A percentile compares a stretch with the other conserved stretches of the same genome.
These are phyloP conservation scores for Arabis hirsuta DNA, from an alignment of 345 rosid genomes.

Conservation along the genomic window DNA sequence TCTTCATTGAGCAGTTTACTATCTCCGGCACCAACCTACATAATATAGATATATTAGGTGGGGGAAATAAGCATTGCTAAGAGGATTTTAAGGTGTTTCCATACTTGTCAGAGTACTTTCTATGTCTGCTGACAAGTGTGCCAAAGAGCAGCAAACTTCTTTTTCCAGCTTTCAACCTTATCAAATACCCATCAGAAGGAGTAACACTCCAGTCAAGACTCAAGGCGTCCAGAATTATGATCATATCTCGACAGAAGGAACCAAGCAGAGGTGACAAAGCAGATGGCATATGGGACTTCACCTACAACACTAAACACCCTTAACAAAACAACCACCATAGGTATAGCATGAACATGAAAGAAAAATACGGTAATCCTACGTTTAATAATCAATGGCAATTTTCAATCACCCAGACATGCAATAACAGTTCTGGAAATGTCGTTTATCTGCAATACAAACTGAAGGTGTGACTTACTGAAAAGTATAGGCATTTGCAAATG, in stretches of 20 bases:
- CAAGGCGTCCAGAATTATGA: conserved; percentile 66
- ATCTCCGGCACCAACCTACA: conserved; percentile 80
- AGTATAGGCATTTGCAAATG: conserved; percentile 76
- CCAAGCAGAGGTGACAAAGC: conserved; percentile 63
- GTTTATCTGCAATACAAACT: conserved; percentile 16
- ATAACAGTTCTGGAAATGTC: conserved; percentile 19
- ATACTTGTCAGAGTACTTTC: conserved; percentile 85
- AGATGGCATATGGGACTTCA: conserved; percentile 83
- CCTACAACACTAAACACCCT: conserved; percentile 55
- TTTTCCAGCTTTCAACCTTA: conserved; percentile 74
- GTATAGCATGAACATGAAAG: conserved; percentile 30
- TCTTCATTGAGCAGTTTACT: conserved; percentile 60
- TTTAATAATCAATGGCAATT: not conserved
- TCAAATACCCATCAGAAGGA: conserved; percentile 49
- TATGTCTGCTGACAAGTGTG: conserved; percentile 73
- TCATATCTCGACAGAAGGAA: conserved; percentile 60
- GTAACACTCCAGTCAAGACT: conserved; percentile 51
- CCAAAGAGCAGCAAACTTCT: conserved; percentile 78
- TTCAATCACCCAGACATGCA: conserved; percentile 33
- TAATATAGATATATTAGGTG: conserved; percentile 14
- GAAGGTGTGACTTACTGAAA: conserved; percentile 60
- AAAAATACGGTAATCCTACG: not conserved
- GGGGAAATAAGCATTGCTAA: conserved; percentile 18
- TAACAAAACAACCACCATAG: conserved; percentile 40
- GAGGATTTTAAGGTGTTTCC: conserved; percentile 20